phyloP scores from a whole-genome alignment of 768 basidiomycete genomes.

The Termitomyces sp. region DNA sequence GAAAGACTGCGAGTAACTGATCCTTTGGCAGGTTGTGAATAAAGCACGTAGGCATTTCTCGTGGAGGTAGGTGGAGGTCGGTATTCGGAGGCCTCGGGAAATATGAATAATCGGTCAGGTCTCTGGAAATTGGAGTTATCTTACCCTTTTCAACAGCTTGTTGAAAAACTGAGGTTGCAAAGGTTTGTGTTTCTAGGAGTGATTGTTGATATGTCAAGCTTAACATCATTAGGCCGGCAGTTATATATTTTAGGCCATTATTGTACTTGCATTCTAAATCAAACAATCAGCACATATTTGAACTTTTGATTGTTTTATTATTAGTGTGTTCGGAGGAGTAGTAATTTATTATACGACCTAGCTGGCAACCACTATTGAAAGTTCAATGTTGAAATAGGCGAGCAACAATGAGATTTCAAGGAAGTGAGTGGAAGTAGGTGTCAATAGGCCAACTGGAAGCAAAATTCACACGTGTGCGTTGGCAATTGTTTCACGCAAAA shows the following conservation, averaged over 20 bases:
- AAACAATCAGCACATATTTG: neutral
- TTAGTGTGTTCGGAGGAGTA: too few species aligned
- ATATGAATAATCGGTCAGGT: too few species aligned
- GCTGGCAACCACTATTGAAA: neutral
- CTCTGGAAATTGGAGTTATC: too few species aligned
- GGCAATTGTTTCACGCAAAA: too few species aligned
- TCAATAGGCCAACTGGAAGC: neutral
- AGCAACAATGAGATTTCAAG: neutral
- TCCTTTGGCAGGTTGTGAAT: neutral
- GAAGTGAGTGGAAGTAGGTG: too few species aligned
- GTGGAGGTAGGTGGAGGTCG: neutral
- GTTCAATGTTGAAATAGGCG: neutral
- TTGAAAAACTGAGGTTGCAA: neutral
- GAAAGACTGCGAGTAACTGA: neutral
- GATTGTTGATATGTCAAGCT: neutral
- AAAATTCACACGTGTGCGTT: neutral
- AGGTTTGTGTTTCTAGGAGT: neutral
- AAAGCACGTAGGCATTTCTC: neutral
- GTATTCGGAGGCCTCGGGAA: neutral
- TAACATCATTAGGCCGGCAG: neutral
- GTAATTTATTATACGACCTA: too few species aligned
- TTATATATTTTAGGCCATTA: neutral
- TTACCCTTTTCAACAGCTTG: neutral
- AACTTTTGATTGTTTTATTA: too few species aligned
- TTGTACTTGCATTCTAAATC: neutral